Base-by-base conservation (phyloP, 371 early-diverging fungal genomes). In the Rhizopus arrhizus region DNA sequence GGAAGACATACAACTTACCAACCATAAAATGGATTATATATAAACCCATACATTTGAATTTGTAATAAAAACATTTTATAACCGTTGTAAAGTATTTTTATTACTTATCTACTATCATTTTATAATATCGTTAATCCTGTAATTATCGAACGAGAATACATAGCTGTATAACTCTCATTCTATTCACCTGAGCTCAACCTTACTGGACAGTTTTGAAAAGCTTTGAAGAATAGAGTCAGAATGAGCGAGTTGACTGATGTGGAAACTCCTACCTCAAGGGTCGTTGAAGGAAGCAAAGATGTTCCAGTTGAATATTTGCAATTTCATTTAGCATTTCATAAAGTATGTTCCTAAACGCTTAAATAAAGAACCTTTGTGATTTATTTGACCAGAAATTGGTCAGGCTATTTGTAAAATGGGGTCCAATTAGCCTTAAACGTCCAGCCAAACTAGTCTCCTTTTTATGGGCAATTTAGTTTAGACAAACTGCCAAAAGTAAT, bases 1-100 rank as follows among this genome's bases (percentile, higher is more conserved):
- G 60, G 60, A 60, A 60, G 54, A 60, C 60, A 60, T 60, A 60
- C 53, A 61, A 49, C 61, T 61, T 54, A 54, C 33, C 54, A 61
- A 48, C 49, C 49, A 61, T 61, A 61, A 61, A 10, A 59, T 46
- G 41, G 40, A 61, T 61, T 54, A 22, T 61, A 54, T 54, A 61
- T 53, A 61, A 61, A 54, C 0, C 49, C 55, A 54, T 53, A 54
- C 53, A 61, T 58, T 58, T 58, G 50, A 50, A 50, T n/a, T 50
- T 58, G n/a, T 58, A 58, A 58, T 58, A 49, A 58, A 22, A 58
- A 58, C 50, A 58, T 58, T 58, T 58, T 41, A 58, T 49, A 50
- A 58, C 58, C 33, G 50, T 58, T 58, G 13, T 41, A 58, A 58
- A 58, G 29, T 58, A 50, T 50, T 12, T 58, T 58, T 58, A 58